Conservation (phyloP, 306 rosid species). For the Fagus sylvatica region DNA sequence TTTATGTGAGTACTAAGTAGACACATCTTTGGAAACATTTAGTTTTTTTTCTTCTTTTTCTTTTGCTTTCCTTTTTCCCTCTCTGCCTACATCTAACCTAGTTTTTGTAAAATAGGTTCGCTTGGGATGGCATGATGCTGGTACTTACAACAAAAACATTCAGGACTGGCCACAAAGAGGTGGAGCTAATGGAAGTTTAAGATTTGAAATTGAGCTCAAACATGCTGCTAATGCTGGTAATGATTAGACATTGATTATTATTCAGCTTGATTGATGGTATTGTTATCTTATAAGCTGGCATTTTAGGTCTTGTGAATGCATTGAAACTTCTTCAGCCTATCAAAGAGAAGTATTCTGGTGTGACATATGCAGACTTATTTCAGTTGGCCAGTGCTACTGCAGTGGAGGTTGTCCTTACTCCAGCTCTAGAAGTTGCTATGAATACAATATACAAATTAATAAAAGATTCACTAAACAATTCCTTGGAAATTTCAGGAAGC, state of each 20-base stretch:
- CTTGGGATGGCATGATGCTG: conserved; percentile 99
- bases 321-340: conserved; percentile 94
- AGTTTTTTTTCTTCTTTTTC: background rate
- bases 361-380: conserved; percentile 95
- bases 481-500: conserved; percentile 64
- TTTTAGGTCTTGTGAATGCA: conserved; percentile 86
- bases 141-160: conserved; percentile 86
- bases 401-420: conserved; percentile 61
- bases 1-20: background rate
- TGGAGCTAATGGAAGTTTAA: conserved; percentile 93
- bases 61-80: too few species aligned
- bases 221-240: conserved; percentile 97
- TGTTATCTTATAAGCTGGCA: conserved; percentile 29
- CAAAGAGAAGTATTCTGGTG: conserved; percentile 82
- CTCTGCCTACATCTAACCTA: background rate
- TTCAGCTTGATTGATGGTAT: conserved; percentile 10
- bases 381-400: conserved; percentile 97
- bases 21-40: background rate
- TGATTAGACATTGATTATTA: conserved; percentile 13
- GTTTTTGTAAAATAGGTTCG: conserved; percentile 61
- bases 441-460: conserved; percentile 3
- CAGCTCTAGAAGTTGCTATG: conserved; percentile 15
- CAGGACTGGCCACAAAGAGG: conserved; percentile 96
- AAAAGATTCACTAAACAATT: conserved; percentile 18
- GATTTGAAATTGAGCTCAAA: conserved; percentile 83